Base-by-base conservation (phyloP, 306 rosid genomes). In the Dryas alaskensis region DNA sequence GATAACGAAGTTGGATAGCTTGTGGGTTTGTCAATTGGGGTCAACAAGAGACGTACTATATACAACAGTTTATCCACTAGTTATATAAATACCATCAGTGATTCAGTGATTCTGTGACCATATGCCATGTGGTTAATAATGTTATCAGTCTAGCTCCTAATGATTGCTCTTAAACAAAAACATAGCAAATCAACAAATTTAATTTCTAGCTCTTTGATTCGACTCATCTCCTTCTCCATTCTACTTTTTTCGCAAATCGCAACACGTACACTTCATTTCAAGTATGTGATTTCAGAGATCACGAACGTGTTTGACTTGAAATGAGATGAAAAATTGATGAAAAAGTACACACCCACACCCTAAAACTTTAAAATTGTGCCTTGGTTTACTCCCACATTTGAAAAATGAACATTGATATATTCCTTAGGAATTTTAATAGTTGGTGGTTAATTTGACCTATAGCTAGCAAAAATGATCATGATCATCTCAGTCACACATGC, bases 31-130 rank as follows among this genome's bases (percentile, higher is more conserved):
- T 81, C 76, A 68, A 65, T 60, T 76, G 78, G 79, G 84, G 63
- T 72, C 81, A 22, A 81, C 55, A 27, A 60, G 19, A 37, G 63
- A 72, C 58, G 27, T 59, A 19, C 19, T 19, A 19, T 19, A 19
- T 46, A n/a, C 42, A 80, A 82, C 82, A 82, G 84, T 86, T 71
- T 69, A 78, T 60, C 87, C 87, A 75, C 82, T 77, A 19, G 19
- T 19, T 19, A 19, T 19, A 19, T 19, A 19, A 19, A 19, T 19
- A 43, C 19, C 47, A 58, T 79, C 52, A 57, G 19, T 19, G 82
- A 71, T 63, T 79, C 52, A 57, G 19, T 19, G 82, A 71, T 63
- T 65, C 73, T 83, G 57, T 82, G 79, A 80, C 78, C 66, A 70
- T 19, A 19, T 19, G 19, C 19, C 19, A 61, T 73, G 16, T 53